These are phyloP conservation scores for Aureobasidium uvarum DNA, from an alignment of 2,329 filamentous ascomycete species.

Conservation along the genomic window DNA sequence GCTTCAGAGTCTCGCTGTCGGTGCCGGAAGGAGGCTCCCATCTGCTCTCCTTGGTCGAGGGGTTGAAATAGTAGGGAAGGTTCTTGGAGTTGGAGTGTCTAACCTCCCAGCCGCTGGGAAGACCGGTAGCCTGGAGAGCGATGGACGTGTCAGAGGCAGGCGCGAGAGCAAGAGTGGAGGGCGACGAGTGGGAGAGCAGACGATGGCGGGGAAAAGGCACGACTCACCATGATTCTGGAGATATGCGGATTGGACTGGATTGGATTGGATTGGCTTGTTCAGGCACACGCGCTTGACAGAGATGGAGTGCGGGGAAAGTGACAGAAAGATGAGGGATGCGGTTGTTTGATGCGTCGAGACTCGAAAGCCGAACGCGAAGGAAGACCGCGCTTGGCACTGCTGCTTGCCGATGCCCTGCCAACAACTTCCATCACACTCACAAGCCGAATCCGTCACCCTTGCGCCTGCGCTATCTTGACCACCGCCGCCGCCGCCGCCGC, in stretches of 20 bases:
- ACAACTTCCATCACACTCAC: neutral
- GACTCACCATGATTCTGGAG: constrained; percentile 21
- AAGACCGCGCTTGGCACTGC: constrained; percentile 1
- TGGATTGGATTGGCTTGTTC: constrained; percentile 10
- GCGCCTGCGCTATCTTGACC: neutral
- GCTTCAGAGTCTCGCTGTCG: constrained; percentile 87
- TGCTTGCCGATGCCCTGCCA: neutral
- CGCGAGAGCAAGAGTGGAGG: neutral
- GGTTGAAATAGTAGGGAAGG: constrained; percentile 98
- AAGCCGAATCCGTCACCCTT: neutral
- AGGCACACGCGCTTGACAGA: neutral
- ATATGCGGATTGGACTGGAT: constrained; percentile 6
- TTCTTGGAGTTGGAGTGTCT: constrained; percentile 98
- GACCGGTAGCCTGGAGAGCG: constrained; percentile 56
- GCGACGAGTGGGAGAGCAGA: constrained; percentile 36
- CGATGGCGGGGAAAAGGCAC: neutral
- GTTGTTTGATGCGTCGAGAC: neutral
- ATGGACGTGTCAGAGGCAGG: neutral
- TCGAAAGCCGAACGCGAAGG: constrained; percentile 7
- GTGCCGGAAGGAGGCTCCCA: constrained; percentile 92
- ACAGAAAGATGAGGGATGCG: neutral
- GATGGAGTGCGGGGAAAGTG: neutral
- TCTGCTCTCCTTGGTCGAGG: constrained; percentile 77
- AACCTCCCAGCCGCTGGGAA: constrained; percentile 89
- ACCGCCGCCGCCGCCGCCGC: neutral